Evolutionary conservation across 2,329 filamentous ascomycete genomes (phyloP).

Genomic region (Intubia oerlemansii): DNA sequence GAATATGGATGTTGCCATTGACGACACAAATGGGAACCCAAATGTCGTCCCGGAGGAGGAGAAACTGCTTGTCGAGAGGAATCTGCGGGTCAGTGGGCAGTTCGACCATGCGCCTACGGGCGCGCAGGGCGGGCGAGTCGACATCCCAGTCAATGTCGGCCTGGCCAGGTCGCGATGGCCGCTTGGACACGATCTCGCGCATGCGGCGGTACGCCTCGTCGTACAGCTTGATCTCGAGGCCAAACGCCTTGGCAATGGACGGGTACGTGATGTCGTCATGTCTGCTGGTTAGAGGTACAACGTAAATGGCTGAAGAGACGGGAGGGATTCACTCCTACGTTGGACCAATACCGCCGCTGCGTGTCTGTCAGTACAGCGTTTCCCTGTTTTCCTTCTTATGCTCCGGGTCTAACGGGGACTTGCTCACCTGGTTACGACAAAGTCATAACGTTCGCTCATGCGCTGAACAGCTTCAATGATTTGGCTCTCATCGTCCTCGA

Average conservation of each 20-base stretch:
- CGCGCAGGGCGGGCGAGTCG: conserved; percentile 55
- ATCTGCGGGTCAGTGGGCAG: conserved; percentile 53
- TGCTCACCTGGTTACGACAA: conserved; percentile 68
- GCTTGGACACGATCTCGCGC: conserved; percentile 46
- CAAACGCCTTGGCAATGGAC: conserved; percentile 80
- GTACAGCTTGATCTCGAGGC: conserved; percentile 56
- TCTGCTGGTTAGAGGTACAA: conserved; percentile 20
- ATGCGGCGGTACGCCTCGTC: conserved; percentile 58
- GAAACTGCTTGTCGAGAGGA: conserved; percentile 45
- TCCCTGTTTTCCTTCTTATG: background rate
- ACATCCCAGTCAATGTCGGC: conserved; percentile 67
- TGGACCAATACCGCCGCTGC: conserved; percentile 74
- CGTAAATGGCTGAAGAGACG: background rate
- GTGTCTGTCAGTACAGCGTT: no score
- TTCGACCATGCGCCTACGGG: conserved; percentile 79
- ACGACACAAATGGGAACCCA: conserved; percentile 85
- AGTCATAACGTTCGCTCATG: conserved; percentile 81
- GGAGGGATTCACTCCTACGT: conserved; percentile 39
- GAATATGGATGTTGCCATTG: conserved; percentile 82
- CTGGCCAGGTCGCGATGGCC: conserved; percentile 47
- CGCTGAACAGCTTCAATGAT: conserved; percentile 72
- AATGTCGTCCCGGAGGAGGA: conserved; percentile 61
- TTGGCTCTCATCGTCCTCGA: conserved; percentile 76
- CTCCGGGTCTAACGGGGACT: no score
- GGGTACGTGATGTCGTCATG: conserved; percentile 97